Evolutionary conservation across 108 stramenopile genomes (phyloP).

Genomic region (Bacterosira constricta): DNA sequence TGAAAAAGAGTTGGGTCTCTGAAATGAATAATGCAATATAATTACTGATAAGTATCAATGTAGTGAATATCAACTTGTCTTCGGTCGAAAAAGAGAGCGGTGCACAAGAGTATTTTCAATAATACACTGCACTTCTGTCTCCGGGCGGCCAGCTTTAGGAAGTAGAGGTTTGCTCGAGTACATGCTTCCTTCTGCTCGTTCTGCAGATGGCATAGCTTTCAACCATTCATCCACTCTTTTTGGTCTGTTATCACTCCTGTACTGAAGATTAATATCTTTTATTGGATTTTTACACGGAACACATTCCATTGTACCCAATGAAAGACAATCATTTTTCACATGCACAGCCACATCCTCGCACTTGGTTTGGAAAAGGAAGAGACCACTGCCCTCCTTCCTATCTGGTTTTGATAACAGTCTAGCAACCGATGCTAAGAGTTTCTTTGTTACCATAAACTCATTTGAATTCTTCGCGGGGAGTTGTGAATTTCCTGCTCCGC

Average conservation of each 20-base stretch:
- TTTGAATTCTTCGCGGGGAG: constrained; percentile 18
- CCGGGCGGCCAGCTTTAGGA: constrained; percentile 16
- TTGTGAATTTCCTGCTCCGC: constrained; percentile 29
- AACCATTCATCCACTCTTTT: constrained; percentile 39
- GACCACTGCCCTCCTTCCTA: neutral
- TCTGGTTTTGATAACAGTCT: constrained; percentile 7
- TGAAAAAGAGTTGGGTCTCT: no score
- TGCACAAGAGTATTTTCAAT: constrained; percentile 30
- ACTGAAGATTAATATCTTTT: constrained; percentile 20
- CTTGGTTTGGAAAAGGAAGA: constrained; percentile 44
- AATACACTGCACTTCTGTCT: constrained; percentile 37
- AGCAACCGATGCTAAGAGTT: constrained; percentile 18
- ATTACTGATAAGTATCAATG: no score
- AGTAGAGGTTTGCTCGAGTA: constrained; percentile 21
- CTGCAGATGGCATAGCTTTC: neutral
- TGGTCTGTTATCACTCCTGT: neutral
- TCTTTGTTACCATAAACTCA: constrained; percentile 35
- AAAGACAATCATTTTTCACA: constrained; percentile 18
- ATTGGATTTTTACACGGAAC: constrained; percentile 17
- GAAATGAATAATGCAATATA: no score
- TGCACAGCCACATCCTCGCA: constrained; percentile 46
- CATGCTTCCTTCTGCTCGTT: constrained; percentile 37
- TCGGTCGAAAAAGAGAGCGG: neutral
- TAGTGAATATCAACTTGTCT: no score
- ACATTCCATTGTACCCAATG: constrained; percentile 15